A percentile compares a stretch with the other conserved stretches of the same genome.
These are phyloP conservation scores for Scheffersomyces segobiensis DNA, from an alignment of 1,139 yeast species.

Conservation along the genomic window DNA sequence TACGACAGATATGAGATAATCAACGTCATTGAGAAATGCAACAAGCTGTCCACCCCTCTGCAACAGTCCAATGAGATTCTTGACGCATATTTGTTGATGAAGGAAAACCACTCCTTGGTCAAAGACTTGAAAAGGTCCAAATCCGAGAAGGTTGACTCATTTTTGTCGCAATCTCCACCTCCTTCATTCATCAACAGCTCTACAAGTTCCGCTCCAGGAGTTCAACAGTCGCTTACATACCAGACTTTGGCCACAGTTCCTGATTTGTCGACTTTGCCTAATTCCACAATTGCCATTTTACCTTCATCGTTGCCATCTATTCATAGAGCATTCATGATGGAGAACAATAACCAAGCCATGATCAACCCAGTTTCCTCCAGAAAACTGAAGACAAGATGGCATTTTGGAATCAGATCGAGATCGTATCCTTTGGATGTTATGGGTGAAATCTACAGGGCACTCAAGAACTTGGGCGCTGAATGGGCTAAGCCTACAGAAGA, in stretches of 20 bases:
- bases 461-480: conserved; percentile 92
- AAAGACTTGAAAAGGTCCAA: conserved; percentile 62
- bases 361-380: conserved; percentile 76
- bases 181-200: conserved; percentile 24
- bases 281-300: conserved; percentile 80
- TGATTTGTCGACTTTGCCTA: conserved; percentile 52
- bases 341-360: conserved; percentile 48
- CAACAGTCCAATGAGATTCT: conserved; percentile 67
- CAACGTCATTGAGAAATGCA: conserved; percentile 58
- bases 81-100: conserved; percentile 88
- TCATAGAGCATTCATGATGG: conserved; percentile 90
- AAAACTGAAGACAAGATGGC: conserved; percentile 96
- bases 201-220: conserved; percentile 38
- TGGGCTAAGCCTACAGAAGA: conserved; percentile 95
- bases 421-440: conserved; percentile 96
- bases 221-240: conserved; percentile 49
- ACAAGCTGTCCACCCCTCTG: conserved; percentile 40
- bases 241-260: conserved; percentile 53
- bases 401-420: conserved; percentile 94
- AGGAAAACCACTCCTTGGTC: conserved; percentile 74
- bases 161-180: conserved; percentile 54
- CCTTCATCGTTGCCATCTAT: conserved; percentile 94
- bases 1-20: conserved; percentile 85
- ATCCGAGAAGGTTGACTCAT: conserved; percentile 52
- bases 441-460: conserved; percentile 97